These are phyloP conservation scores for Trypanosoma vivax DNA, from an alignment of 208 protist genomes.

Conservation along the genomic window DNA sequence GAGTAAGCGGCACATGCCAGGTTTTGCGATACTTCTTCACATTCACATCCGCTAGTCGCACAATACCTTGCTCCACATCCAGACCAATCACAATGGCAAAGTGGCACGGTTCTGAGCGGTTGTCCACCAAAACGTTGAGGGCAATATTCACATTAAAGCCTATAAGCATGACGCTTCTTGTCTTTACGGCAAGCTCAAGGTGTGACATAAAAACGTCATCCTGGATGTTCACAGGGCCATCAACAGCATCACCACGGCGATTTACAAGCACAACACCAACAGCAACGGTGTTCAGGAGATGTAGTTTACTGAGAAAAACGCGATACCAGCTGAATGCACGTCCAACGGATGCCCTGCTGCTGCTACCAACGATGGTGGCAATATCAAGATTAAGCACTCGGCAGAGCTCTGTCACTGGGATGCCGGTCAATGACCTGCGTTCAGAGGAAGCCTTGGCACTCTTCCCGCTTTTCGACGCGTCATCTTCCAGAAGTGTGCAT, in stretches of 20 bases:
- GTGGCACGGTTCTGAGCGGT: conserved; percentile 59
- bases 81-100: conserved; percentile 87
- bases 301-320: conserved; percentile 70
- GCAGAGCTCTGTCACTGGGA: conserved; percentile 80
- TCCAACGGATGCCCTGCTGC: conserved; percentile 49
- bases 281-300: conserved; percentile 54
- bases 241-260: conserved; percentile 69
- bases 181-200: conserved; percentile 50
- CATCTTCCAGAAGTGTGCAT: conserved; percentile 61
- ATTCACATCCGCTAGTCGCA: conserved; percentile 84
- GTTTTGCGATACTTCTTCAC: conserved; percentile 87
- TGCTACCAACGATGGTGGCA: conserved; percentile 64
- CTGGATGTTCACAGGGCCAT: conserved; percentile 77
- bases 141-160: conserved; percentile 85
- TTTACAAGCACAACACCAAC: conserved; percentile 54
- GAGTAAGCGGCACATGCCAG: conserved; percentile 70
- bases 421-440: conserved; percentile 76
- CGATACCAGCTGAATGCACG: conserved; percentile 71
- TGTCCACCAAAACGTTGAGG: conserved; percentile 63
- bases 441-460: conserved; percentile 48
- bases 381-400: conserved; percentile 77
- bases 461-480: conserved; percentile 49
- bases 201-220: conserved; percentile 77
- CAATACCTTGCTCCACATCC: conserved; percentile 57
- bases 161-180: conserved; percentile 80